Evolutionary conservation across 2,329 filamentous ascomycete species (phyloP), one percentile per base, ranked within the genome.

Genomic region (Botrytis fabae): DNA sequence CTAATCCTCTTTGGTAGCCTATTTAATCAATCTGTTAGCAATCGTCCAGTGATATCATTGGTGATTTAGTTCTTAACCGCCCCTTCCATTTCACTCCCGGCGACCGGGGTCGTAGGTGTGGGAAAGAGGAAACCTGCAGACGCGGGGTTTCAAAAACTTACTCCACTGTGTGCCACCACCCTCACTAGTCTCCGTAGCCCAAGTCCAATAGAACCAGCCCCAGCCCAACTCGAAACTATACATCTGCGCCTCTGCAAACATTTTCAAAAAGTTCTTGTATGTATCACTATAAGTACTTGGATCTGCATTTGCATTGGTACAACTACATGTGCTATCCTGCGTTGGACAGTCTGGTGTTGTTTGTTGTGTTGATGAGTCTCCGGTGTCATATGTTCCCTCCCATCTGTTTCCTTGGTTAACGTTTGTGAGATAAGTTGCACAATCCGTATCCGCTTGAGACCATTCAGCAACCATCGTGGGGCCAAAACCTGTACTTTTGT

Each of bases 171-270:
- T 86, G 9, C 70, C 70, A 51, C 70, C 70, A 12, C 70, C 70
- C 25, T 72, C 22, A 66, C 92, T 91, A 76, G 83, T 86, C 85
- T 98, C 95, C 44, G 95, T 97, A 83, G 94, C 89, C 95, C 96
- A 97, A 48, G 95, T 98, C 96, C 96, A 99, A 84, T 99, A 99
- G 84, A 97, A 98, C 96, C 96, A 99, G 66, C 96, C 96, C 91
- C 93, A 96, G 9, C 93, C 94, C 75, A 91, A 90, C 82, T 98
- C 95, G 80, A 98, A 99, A 74, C 91, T 93, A 78, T 91, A 87
- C 93, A 99, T 99, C 84, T 99, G 96, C 71, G 95, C 96, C 83
- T 97, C 92, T 9, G 96, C 96, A 83, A 98, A 98, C 83, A 93
- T 93, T 76, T 89, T 88, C 75, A 99, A 85, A 83, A 95, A 98